These are phyloP conservation scores for Hypoxylon sp. DNA, from an alignment of 2,329 filamentous ascomycete genomes.

Conservation along the genomic window DNA sequence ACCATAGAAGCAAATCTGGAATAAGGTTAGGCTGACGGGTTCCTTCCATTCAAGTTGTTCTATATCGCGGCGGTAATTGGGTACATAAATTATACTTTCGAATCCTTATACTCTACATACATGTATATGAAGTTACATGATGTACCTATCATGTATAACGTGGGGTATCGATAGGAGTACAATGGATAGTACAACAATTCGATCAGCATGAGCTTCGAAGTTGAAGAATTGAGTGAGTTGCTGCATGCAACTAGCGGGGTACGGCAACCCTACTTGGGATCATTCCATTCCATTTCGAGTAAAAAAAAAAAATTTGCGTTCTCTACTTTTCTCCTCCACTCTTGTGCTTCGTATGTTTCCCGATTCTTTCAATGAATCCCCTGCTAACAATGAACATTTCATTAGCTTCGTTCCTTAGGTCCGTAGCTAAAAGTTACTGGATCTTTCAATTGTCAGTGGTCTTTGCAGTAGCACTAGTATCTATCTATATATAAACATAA, in stretches of 20 bases:
- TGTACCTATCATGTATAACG: no score
- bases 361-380: constrained; percentile 21
- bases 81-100: not conserved
- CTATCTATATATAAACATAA: constrained; percentile 13
- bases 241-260: constrained; percentile 31
- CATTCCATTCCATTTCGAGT: constrained; percentile 27
- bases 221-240: not conserved
- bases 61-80: not conserved
- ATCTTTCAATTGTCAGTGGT: constrained; percentile 13
- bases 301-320: constrained; percentile 36
- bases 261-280: constrained; percentile 22
- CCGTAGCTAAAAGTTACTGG: constrained; percentile 35
- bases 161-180: not conserved
- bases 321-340: constrained; percentile 42
- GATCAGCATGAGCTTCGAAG: not conserved
- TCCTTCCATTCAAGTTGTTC: no score
- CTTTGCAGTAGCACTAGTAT: constrained; percentile 2
- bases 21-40: not conserved
- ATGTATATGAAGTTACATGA: not conserved
- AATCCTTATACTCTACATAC: not conserved
- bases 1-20: not conserved
- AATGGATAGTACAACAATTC: constrained; percentile 2
- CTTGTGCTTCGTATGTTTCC: constrained; percentile 25
- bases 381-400: constrained; percentile 20
- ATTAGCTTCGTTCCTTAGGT: constrained; percentile 37